A percentile compares a stretch with the other conserved stretches of the same genome.
phyloP scores from a whole-genome alignment of 2,329 filamentous ascomycete species.

The Pseudogymnoascus sp. region DNA sequence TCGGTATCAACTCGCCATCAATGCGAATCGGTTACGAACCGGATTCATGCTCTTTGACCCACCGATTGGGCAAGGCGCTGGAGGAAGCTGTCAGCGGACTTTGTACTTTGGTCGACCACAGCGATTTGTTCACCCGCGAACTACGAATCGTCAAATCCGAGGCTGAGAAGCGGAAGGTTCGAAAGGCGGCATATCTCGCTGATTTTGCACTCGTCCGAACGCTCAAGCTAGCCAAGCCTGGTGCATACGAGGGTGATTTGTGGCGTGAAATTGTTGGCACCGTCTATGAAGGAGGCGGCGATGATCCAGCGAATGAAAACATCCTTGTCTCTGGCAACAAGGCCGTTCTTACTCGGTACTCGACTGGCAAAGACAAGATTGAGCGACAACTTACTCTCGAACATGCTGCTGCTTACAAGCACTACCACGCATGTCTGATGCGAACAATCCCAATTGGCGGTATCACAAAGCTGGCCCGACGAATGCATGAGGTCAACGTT shows the following conservation, averaged over 20 bases:
- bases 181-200: constrained; percentile 30
- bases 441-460: constrained; percentile 24
- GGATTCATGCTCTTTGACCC: constrained; percentile 33
- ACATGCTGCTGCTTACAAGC: constrained; percentile 30
- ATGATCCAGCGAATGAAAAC: constrained; percentile 31
- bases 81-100: constrained; percentile 27
- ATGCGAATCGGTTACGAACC: constrained; percentile 28
- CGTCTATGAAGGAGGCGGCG: constrained; percentile 31
- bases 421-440: constrained; percentile 30
- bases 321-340: constrained; percentile 31
- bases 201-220: constrained; percentile 30
- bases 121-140: constrained; percentile 26
- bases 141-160: constrained; percentile 30
- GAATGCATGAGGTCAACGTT: constrained; percentile 25
- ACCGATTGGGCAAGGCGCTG: constrained; percentile 29
- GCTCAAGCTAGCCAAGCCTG: constrained; percentile 30
- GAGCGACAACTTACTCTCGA: constrained; percentile 30
- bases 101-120: constrained; percentile 27
- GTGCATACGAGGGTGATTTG: constrained; percentile 31
- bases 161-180: constrained; percentile 25
- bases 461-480: constrained; percentile 20
- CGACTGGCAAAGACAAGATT: constrained; percentile 27
- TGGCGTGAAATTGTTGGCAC: constrained; percentile 30
- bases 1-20: constrained; percentile 25
- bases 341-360: constrained; percentile 29